Percentiles rank a stretch among this genome's conserved stretches.
phyloP scores from a whole-genome alignment of 805 yeast genomes.

The Starmerella powellii region DNA sequence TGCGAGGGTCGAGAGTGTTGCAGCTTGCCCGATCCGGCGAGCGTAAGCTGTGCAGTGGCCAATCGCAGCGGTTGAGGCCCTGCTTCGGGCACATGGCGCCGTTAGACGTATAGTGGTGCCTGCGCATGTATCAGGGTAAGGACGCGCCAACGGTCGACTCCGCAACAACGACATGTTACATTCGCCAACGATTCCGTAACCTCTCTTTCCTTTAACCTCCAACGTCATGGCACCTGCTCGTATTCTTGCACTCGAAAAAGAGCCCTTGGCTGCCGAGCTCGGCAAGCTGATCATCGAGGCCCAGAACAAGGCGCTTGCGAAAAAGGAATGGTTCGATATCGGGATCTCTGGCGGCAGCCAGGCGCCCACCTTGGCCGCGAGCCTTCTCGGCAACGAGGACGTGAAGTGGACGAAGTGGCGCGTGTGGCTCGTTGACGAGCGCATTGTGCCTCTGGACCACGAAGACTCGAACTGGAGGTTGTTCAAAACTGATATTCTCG shows the following conservation, averaged over 20 bases:
- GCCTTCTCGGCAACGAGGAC: constrained; percentile 46
- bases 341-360: constrained; percentile 90
- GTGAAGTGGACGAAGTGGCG: constrained; percentile 33
- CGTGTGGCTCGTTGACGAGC: constrained; percentile 80
- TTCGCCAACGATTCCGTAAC: not conserved
- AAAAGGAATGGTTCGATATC: constrained; percentile 43
- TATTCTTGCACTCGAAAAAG: constrained; percentile 33
- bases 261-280: constrained; percentile 51
- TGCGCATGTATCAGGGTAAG: not conserved
- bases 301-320: constrained; percentile 49
- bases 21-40: too few relatives aligned
- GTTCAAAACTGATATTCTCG: constrained; percentile 52
- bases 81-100: too few relatives aligned
- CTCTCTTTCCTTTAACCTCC: not conserved
- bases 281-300: constrained; percentile 48
- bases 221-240: constrained; percentile 14
- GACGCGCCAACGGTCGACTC: not conserved
- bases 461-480: constrained; percentile 78
- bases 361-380: constrained; percentile 54
- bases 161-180: not conserved
- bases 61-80: too few relatives aligned
- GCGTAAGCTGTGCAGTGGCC: too few relatives aligned
- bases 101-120: too few relatives aligned
- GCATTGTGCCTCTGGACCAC: constrained; percentile 71
- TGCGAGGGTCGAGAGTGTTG: too few relatives aligned